These are phyloP conservation scores for Naumovozyma baii DNA, from an alignment of 805 yeast species.

Conservation along the genomic window DNA sequence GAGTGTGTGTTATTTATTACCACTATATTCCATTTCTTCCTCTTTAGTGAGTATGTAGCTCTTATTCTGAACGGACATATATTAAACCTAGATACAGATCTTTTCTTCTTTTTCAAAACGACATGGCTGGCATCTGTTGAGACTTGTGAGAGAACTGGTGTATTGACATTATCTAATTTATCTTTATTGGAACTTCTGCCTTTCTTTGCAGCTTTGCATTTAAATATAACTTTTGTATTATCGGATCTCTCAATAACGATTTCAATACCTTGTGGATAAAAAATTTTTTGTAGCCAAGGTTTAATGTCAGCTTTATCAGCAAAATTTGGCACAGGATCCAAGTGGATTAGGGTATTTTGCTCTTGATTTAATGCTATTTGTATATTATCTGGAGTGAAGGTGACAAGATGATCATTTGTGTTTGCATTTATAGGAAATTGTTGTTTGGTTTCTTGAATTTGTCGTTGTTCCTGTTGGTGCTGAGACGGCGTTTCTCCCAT, in stretches of 20 bases:
- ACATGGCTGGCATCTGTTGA: neutral
- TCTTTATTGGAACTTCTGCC: conserved; percentile 1
- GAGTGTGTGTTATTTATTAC: conserved; percentile 52
- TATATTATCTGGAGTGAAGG: conserved; percentile 5
- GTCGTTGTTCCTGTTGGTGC: too few relatives aligned
- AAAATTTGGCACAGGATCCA: conserved; percentile 31
- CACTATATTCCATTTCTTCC: conserved; percentile 48
- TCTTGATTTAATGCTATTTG: conserved; percentile 13
- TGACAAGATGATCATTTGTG: neutral
- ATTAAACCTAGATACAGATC: conserved; percentile 28
- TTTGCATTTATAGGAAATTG: too few relatives aligned
- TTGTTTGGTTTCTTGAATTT: too few relatives aligned
- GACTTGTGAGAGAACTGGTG: conserved; percentile 1
- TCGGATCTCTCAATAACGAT: conserved; percentile 55
- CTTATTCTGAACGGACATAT: conserved; percentile 56
- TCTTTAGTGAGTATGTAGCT: conserved; percentile 46
- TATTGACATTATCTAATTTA: conserved; percentile 1
- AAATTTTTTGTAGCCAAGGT: conserved; percentile 48
- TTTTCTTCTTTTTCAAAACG: conserved; percentile 12
- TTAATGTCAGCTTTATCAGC: conserved; percentile 40
- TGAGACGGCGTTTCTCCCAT: too few relatives aligned
- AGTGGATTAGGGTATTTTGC: conserved; percentile 29
- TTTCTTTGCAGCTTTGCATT: conserved; percentile 37
- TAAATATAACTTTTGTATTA: conserved; percentile 47
- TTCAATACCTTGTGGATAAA: conserved; percentile 38